Percentiles rank a stretch among this genome's conserved stretches.
phyloP scores from a whole-genome alignment of 2,329 filamentous ascomycete species.

The Pseudogymnoascus sp. region DNA sequence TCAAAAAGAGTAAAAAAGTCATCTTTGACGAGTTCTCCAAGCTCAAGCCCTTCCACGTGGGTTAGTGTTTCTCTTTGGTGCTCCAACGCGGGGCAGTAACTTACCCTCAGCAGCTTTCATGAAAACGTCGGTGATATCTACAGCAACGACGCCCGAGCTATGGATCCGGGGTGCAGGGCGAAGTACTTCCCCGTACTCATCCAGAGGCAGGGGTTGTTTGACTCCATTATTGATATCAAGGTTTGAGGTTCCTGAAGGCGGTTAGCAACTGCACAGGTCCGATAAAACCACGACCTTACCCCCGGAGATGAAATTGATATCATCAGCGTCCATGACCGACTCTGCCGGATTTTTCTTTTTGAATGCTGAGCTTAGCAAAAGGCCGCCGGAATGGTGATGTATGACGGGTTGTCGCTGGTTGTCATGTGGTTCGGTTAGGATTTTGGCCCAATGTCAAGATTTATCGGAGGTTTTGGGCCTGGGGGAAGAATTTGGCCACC shows the following conservation, averaged over 20 bases:
- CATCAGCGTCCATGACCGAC: constrained; percentile 22
- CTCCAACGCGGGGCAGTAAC: constrained; percentile 18
- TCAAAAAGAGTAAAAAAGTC: constrained; percentile 89
- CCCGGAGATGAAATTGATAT: constrained; percentile 18
- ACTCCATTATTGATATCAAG: constrained; percentile 23
- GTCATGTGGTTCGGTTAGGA: constrained; percentile 10
- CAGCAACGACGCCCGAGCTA: constrained; percentile 42
- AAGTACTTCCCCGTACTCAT: constrained; percentile 20
- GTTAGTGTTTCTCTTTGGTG: background rate
- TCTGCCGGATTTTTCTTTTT: constrained; percentile 8
- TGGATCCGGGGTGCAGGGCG: constrained; percentile 25
- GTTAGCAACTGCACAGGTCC: constrained; percentile 13
- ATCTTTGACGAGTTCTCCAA: constrained; percentile 88
- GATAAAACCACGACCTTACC: constrained; percentile 14
- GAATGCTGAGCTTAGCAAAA: constrained; percentile 1
- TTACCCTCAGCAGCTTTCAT: constrained; percentile 43
- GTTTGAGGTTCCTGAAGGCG: constrained; percentile 19
- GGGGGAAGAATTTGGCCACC: background rate
- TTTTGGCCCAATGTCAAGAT: constrained; percentile 6
- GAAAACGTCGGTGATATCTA: constrained; percentile 52
- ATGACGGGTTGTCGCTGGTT: background rate
- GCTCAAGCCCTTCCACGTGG: constrained; percentile 52
- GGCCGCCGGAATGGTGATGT: background rate
- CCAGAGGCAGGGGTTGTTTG: constrained; percentile 16
- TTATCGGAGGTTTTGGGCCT: background rate